phyloP scores from a whole-genome alignment of 805 yeast species.

The Lipomyces mesembrius region DNA sequence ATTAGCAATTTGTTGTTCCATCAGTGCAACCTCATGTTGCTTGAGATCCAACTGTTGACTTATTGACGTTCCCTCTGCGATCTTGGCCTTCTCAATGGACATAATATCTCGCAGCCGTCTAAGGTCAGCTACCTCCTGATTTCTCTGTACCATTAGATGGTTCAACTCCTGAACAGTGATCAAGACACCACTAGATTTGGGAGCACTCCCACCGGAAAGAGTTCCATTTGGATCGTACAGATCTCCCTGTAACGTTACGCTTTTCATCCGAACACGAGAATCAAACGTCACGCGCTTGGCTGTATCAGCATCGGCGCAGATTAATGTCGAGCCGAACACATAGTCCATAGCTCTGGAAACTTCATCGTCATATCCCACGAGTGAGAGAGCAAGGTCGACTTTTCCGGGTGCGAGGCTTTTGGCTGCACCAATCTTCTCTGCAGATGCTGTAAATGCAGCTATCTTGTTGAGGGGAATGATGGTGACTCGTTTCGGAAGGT shows the following conservation, averaged over 20 bases:
- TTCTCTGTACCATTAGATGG: constrained; percentile 49
- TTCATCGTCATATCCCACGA: constrained; percentile 73
- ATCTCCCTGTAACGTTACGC: constrained; percentile 92
- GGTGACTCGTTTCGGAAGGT: constrained; percentile 79
- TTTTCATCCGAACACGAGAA: constrained; percentile 75
- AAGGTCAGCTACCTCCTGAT: constrained; percentile 53
- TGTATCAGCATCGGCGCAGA: constrained; percentile 84
- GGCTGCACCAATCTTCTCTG: constrained; percentile 63
- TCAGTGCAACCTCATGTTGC: constrained; percentile 43
- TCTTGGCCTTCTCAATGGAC: constrained; percentile 21
- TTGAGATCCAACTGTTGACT: constrained; percentile 42
- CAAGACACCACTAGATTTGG: constrained; percentile 59
- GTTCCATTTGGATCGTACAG: constrained; percentile 96
- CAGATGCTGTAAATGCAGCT: constrained; percentile 59
- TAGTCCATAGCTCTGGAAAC: constrained; percentile 83
- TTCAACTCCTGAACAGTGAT: constrained; percentile 70
- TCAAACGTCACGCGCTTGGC: constrained; percentile 89
- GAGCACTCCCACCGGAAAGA: constrained; percentile 89
- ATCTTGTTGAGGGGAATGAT: constrained; percentile 91
- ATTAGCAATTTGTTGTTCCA: constrained; percentile 38
- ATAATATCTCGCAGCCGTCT: constrained; percentile 43
- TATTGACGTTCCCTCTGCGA: constrained; percentile 34
- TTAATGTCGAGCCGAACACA: constrained; percentile 86
- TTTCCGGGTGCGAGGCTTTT: constrained; percentile 77
- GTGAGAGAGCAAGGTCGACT: constrained; percentile 86